A percentile compares a stretch with the other conserved stretches of the same genome.
Evolutionary conservation across 2,329 filamentous ascomycete species (phyloP).

Genomic region (Diaporthe citriasiana): DNA sequence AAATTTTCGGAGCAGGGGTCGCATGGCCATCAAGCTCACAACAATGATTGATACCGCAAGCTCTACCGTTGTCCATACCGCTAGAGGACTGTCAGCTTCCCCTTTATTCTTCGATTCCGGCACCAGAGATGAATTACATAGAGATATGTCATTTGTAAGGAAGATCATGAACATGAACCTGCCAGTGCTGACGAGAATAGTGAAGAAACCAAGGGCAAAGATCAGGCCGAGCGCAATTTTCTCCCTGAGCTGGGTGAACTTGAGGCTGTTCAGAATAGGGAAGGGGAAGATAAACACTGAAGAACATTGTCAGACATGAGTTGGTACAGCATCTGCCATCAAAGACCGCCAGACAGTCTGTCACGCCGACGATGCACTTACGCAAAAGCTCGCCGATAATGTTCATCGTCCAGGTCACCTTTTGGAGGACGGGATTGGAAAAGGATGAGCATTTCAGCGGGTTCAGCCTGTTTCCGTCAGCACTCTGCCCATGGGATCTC

Average conservation of each 20-base stretch:
- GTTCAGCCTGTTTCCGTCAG: neutral
- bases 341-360: neutral
- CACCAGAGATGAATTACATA: no score
- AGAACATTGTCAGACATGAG: neutral
- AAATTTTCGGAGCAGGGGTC: slow-evolving; percentile 35
- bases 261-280: slow-evolving; percentile 36
- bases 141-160: slow-evolving; percentile 37
- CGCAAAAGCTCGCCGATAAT: slow-evolving; percentile 6
- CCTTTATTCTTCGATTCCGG: no score
- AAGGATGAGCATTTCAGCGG: slow-evolving; percentile 36
- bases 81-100: no score
- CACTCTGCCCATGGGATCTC: neutral
- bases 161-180: slow-evolving; percentile 40
- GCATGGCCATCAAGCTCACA: slow-evolving; percentile 38
- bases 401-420: neutral
- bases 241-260: slow-evolving; percentile 32
- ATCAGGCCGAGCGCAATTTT: slow-evolving; percentile 33
- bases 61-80: no score
- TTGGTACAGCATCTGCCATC: no score
- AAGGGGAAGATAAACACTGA: slow-evolving; percentile 40
- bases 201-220: slow-evolving; percentile 40
- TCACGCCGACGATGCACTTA: neutral
- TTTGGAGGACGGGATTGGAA: slow-evolving; percentile 32
- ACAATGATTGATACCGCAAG: slow-evolving; percentile 38
- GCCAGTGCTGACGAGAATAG: slow-evolving; percentile 38